These are phyloP conservation scores for Aspergillus sojae DNA, from an alignment of 2,329 filamentous ascomycete species.

Conservation along the genomic window DNA sequence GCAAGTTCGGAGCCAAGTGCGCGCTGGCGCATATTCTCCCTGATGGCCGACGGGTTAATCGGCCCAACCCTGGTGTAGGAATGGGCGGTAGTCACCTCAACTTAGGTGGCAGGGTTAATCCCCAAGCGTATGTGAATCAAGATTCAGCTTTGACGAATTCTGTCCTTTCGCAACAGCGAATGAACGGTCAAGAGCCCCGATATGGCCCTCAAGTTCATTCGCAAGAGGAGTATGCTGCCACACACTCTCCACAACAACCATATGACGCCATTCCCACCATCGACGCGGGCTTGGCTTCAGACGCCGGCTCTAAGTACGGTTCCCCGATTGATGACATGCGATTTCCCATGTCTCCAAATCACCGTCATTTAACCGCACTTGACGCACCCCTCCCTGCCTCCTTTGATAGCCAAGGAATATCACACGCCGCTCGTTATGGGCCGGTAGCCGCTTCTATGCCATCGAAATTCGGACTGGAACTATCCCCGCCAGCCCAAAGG, in stretches of 20 bases:
- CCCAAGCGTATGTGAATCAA: conserved; percentile 63
- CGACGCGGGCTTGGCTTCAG: conserved; percentile 62
- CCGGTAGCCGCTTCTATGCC: conserved; percentile 92
- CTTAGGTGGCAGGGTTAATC: conserved; percentile 68
- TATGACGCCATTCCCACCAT: conserved; percentile 59
- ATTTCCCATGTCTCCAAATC: conserved; percentile 76
- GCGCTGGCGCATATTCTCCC: conserved; percentile 94
- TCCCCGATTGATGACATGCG: conserved; percentile 79
- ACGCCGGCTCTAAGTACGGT: conserved; percentile 69
- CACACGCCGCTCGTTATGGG: conserved; percentile 84
- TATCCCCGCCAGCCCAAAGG: conserved; percentile 72
- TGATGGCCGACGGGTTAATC: conserved; percentile 88
- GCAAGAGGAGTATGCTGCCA: conserved; percentile 48
- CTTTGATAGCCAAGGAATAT: conserved; percentile 94
- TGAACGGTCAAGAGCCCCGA: conserved; percentile 52
- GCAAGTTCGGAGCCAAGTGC: conserved; percentile 98
- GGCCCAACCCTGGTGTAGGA: conserved; percentile 56
- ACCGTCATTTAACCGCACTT: conserved; percentile 78
- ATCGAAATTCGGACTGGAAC: conserved; percentile 82
- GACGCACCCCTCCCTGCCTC: conserved; percentile 92
- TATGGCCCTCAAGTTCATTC: conserved; percentile 43
- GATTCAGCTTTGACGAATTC: conserved; percentile 75
- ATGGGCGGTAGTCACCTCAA: conserved; percentile 63
- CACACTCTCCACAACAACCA: conserved; percentile 40
- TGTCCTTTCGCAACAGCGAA: conserved; percentile 65